Evolutionary conservation across 306 rosid genomes (phyloP), one percentile per base, ranked within the genome.

Genomic region (Hylodesmum podocarpum): DNA sequence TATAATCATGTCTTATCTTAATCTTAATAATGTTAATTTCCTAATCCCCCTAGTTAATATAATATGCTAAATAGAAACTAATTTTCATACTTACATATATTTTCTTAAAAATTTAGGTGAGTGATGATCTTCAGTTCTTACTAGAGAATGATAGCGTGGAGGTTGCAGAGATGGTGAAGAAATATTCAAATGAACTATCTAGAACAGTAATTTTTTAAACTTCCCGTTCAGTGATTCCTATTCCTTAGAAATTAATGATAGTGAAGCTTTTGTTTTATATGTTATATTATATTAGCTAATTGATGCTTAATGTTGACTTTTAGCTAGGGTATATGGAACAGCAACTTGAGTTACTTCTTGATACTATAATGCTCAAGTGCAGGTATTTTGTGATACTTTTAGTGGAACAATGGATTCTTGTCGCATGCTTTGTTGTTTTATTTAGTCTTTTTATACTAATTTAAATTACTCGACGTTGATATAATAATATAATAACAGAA

Each of bases 281-380:
- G 46, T 59, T 54, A 14, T 54, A 11, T 8, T 51, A 22, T 68
- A 47, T 66, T 25, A 21, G 54, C 58, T 69, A 66, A 86, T 64
- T 64, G 31, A 33, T 63, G 27, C 75, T 59, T 57, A 25, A 8
- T 70, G 73, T 70, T 70, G 77, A 19, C 62, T 59, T 78, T 76
- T 78, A 95, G 99, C 87, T 95, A 51, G 89, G 84, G 55, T 80
- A 88, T 80, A 92, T 92, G 92, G 96, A 92, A 84, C 86, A 84
- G 71, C 87, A 80, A 70, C 90, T 95, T 67, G 97, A 90, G 84
- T 61, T 82, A 33, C 84, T 95, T 85, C 97, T 92, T 78, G 87
- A 89, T 79, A 70, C 77, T 34, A 85, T 86, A 59, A 72, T 66
- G 87, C 76, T 89, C 28, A 83, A 81, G 22, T 88, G 90, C 96